Conservation (phyloP, 2,329 filamentous ascomycete species). For the Paraphoma chrysanthemicola region DNA sequence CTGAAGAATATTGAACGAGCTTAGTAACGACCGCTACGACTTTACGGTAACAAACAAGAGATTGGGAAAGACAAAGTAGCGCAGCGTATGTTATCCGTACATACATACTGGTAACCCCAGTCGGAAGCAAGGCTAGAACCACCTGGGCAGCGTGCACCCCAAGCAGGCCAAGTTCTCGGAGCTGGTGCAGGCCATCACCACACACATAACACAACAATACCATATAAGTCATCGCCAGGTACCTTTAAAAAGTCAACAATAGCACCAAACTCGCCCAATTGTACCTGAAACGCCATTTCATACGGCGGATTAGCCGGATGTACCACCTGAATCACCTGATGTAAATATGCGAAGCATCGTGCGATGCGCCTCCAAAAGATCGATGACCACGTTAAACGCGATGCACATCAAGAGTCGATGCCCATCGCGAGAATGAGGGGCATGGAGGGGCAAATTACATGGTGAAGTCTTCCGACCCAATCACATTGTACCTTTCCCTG, state of each 20-base stretch:
- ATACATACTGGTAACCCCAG: background rate
- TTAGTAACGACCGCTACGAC: too few species aligned
- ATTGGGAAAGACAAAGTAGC: background rate
- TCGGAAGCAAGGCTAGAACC: background rate
- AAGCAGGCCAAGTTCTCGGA: too few species aligned
- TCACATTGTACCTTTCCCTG: background rate
- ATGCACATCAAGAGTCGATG: background rate
- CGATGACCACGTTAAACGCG: background rate
- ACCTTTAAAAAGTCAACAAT: background rate
- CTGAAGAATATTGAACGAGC: slow-evolving; percentile 15
- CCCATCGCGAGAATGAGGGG: background rate
- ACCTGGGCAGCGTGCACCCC: background rate
- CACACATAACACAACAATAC: too few species aligned
- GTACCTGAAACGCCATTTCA: background rate
- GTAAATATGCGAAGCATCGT: background rate
- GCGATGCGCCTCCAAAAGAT: background rate
- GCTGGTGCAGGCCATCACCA: too few species aligned
- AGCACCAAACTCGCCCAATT: background rate
- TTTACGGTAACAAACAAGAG: background rate
- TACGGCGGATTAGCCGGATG: background rate
- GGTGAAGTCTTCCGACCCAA: background rate
- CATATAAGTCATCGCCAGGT: background rate
- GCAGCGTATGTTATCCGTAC: background rate
- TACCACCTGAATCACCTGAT: background rate
- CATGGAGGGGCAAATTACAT: background rate